These are phyloP conservation scores for Taxillus chinensis DNA, from an alignment of 164 flowering plant species.

Conservation along the genomic window DNA sequence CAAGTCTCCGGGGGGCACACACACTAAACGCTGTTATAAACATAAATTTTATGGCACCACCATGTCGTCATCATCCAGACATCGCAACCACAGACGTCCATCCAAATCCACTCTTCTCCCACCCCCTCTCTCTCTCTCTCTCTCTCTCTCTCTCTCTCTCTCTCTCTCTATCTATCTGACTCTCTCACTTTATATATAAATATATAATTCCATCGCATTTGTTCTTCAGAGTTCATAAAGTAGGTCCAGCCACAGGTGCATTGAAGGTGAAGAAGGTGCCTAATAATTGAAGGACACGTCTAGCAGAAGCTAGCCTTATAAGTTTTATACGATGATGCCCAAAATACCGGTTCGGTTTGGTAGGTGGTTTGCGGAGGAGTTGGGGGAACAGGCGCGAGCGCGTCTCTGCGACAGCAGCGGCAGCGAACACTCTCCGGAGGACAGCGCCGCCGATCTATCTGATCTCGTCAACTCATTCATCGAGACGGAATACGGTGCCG, in stretches of 20 bases:
- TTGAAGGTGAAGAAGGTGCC: no score
- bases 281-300: no score
- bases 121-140: background rate
- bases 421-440: slow-evolving; percentile 48
- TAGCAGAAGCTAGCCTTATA: no score
- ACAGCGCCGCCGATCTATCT: slow-evolving; percentile 25
- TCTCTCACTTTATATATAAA: no score
- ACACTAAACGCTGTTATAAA: no score
- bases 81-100: background rate
- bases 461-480: slow-evolving; percentile 60
- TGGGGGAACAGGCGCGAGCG: slow-evolving; percentile 27
- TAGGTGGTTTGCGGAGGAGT: slow-evolving; percentile 43
- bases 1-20: no score
- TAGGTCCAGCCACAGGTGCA: no score
- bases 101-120: background rate
- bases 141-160: background rate
- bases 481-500: slow-evolving; percentile 21
- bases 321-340: slow-evolving; percentile 11
- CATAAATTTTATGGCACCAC: background rate
- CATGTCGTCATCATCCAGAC: background rate
- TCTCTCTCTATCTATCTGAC: no score
- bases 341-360: slow-evolving; percentile 35
- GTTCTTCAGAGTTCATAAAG: no score
- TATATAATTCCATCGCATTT: no score
- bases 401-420: slow-evolving; percentile 51